Evolutionary conservation across 2,329 filamentous ascomycete species (phyloP), one percentile per base, ranked within the genome.

Genomic region (Mariannaea elegans): DNA sequence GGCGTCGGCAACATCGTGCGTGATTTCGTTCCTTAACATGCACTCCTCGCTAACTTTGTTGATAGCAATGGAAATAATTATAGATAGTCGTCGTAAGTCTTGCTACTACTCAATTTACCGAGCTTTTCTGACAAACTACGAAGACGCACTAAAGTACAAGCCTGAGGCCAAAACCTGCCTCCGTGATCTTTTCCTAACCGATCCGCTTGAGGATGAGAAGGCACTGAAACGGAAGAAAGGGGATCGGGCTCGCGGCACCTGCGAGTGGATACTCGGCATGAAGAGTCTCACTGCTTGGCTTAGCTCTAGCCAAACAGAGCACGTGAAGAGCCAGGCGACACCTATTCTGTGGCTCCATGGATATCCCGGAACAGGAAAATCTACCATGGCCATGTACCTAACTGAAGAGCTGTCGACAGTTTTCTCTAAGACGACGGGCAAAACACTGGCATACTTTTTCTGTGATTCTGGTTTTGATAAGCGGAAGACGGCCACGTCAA

Each of bases 361-460:
- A 13, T 63, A 63, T 36, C 65, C 62, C 6, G 66, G 65, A 6
- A 70, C 56, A 19, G 65, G 66, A 16, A 70, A 70, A 45, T 66
- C 65, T 12, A 68, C 59, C 18, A 64, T 66, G 61, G 48, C 66
- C 23, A 61, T 68, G 4, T 68, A 56, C 62, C 65, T 70, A 13
- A 54, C 62, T n/a, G 65, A 68, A 18, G 53, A 54, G 14, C 63
- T 71, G 16, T 51, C 51, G 16, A 59, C 21, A 18, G 23, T 10
- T 7, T 68, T 68, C 45, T 56, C 55, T 9, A 18, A 16, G 2
- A 53, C 47, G 4, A n/a, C 34, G 0, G 31, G 38, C 9, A 65
- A 65, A 16, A 64, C 65, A 4, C 52, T 71, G 2, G 56, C 56
- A 7, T 71, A 70, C 50, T 70, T 70, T 52, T 71, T 71, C 54